A percentile compares a stretch with the other conserved stretches of the same genome.
Evolutionary conservation across 2,329 filamentous ascomycete genomes (phyloP).

Genomic region (Atkinsonella hypoxylon): DNA sequence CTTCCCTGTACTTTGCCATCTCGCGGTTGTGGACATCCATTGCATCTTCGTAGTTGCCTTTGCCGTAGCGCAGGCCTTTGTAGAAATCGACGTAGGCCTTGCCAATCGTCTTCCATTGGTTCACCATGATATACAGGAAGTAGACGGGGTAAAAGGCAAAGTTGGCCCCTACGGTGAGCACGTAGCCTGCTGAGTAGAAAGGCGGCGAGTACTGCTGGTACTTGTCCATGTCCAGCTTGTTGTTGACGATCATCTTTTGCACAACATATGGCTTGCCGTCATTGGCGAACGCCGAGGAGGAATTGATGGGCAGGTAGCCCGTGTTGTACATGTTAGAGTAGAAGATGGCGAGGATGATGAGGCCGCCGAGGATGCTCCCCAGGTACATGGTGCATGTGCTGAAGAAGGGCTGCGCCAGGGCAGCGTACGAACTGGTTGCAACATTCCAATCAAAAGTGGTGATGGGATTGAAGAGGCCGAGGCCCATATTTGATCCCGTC

Average conservation of each 20-base stretch:
- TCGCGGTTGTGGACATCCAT: constrained; percentile 28
- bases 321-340: constrained; percentile 32
- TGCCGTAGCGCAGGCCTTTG: constrained; percentile 25
- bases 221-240: constrained; percentile 23
- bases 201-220: constrained; percentile 33
- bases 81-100: constrained; percentile 27
- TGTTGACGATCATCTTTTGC: constrained; percentile 24
- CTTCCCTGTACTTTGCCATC: constrained; percentile 30
- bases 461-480: constrained; percentile 24
- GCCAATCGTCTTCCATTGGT: constrained; percentile 17
- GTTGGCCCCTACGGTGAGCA: constrained; percentile 28
- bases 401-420: constrained; percentile 26
- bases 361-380: constrained; percentile 22
- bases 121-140: constrained; percentile 30
- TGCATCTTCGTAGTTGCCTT: constrained; percentile 27
- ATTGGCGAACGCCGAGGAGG: constrained; percentile 29
- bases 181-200: constrained; percentile 30
- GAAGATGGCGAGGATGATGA: constrained; percentile 29
- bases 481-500: constrained; percentile 29
- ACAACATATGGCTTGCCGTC: constrained; percentile 23
- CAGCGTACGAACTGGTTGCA: constrained; percentile 24
- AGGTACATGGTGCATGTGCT: constrained; percentile 26
- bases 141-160: constrained; percentile 33
- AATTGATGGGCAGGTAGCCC: constrained; percentile 34
- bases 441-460: constrained; percentile 30